Evolutionary conservation across 2,329 filamentous ascomycete genomes (phyloP).

Genomic region (Talaromyces sp.): DNA sequence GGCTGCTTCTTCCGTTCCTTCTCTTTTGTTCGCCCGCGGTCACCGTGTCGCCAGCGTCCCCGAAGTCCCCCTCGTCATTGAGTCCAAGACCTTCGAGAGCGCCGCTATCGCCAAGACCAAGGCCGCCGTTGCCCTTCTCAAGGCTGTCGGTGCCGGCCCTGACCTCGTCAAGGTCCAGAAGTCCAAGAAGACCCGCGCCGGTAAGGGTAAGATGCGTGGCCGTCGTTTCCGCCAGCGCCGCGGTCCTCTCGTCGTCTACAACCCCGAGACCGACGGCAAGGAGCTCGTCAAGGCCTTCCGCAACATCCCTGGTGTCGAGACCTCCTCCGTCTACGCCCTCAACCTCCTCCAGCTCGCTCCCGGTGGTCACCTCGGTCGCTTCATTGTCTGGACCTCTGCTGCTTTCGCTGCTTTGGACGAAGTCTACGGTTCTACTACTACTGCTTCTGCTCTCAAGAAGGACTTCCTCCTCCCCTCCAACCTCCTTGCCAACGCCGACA

Average conservation of each 20-base stretch:
- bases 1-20: conserved; percentile 90
- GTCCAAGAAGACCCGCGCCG: conserved; percentile 94
- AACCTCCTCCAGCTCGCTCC: conserved; percentile 99
- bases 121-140: conserved; percentile 79
- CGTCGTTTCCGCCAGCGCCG: conserved; percentile 97
- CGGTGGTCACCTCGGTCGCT: conserved; percentile 97
- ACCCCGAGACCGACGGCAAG: conserved; percentile 91
- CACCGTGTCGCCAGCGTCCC: conserved; percentile 90
- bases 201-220: conserved; percentile 98
- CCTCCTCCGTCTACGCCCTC: conserved; percentile 83
- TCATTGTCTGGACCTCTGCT: conserved; percentile 97
- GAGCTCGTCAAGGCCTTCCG: conserved; percentile 92
- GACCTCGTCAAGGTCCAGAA: conserved; percentile 95
- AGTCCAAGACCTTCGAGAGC: conserved; percentile 81
- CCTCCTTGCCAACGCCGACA: conserved; percentile 89
- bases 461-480: conserved; percentile 96
- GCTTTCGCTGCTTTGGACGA: conserved; percentile 95
- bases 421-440: conserved; percentile 92
- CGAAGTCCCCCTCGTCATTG: conserved; percentile 95
- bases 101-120: conserved; percentile 83
- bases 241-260: conserved; percentile 96
- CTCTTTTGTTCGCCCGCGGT: conserved; percentile 93
- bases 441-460: conserved; percentile 91
- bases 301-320: conserved; percentile 99
- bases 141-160: conserved; percentile 81